Evolutionary conservation across 768 basidiomycete species (phyloP), one percentile per base, ranked within the genome.

Genomic region (Auricularia cornea): DNA sequence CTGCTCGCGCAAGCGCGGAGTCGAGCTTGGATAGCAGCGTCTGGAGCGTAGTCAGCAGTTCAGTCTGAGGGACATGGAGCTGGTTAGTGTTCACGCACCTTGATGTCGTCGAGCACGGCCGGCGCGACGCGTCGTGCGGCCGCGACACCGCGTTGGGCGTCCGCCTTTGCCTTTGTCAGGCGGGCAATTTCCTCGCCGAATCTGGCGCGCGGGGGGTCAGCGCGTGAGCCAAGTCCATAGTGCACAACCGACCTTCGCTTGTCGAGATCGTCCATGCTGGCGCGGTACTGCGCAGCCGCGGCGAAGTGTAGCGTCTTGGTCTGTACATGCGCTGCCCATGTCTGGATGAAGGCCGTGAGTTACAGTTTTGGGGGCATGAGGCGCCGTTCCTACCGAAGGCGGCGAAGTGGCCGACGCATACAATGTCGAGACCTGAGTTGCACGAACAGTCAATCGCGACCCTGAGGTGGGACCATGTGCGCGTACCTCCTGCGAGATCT

Each of bases 171-270:
- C 32, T 88, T 78, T 23, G 78, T 73, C 16, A 98, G 78, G 6
- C 95, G 84, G 2, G 88, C 88, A 41, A 98, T 79, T 74, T 98
- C 94, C 28, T 86, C 75, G 1, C 96, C 96, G 70, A 97, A 98
- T 68, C 94, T 94, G 67, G n/a, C n/a, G n/a, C n/a, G n/a, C n/a
- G n/a, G n/a, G n/a, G n/a, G n/a, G n/a, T n/a, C n/a, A n/a, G n/a
- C n/a, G n/a, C n/a, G n/a, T n/a, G n/a, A n/a, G n/a, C n/a, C n/a
- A n/a, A n/a, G n/a, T n/a, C n/a, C n/a, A n/a, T n/a, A n/a, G n/a
- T 83, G 78, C 83, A 86, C 33, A 82, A n/a, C n/a, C n/a, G n/a
- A n/a, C 81, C 72, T 88, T 14, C 73, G 72, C 56, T 75, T 75
- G 41, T 75, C 93, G 26, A 90, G 81, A 69, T 98, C 95, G 54